Conservation (phyloP, 2,329 filamentous ascomycete genomes). For the Aulographum hederae region DNA sequence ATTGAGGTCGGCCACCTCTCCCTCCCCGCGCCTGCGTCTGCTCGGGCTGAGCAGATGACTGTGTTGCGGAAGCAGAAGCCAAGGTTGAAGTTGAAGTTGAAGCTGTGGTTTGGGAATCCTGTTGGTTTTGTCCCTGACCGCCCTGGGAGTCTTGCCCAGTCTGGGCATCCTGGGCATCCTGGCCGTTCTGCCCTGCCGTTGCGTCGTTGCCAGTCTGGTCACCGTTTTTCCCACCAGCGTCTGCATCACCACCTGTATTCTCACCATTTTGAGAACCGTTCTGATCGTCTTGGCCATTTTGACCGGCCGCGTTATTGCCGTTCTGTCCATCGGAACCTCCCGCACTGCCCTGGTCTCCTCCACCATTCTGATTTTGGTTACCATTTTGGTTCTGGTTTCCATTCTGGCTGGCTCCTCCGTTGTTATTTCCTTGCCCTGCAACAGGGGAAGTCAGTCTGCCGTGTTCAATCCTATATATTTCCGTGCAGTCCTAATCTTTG, state of each 20-base stretch:
- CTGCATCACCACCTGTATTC: conserved; percentile 1
- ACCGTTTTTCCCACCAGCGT: conserved; percentile 1
- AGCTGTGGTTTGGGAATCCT: background rate
- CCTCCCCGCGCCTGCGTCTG: background rate
- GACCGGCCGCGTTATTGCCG: conserved; percentile 1
- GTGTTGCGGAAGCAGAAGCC: no score
- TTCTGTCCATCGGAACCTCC: no score
- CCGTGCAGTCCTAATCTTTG: background rate
- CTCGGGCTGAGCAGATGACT: no score
- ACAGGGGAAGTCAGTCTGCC: background rate
- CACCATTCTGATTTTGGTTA: background rate
- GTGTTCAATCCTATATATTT: background rate
- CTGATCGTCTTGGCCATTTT: conserved; percentile 1
- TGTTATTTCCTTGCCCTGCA: background rate
- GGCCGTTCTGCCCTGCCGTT: background rate
- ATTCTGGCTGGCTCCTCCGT: background rate
- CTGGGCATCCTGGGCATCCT: background rate
- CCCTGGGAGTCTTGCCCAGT: no score
- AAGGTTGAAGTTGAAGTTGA: no score
- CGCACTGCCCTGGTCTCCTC: no score
- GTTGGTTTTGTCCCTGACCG: no score
- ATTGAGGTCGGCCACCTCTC: background rate
- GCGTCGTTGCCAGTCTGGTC: background rate
- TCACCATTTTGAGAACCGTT: no score
- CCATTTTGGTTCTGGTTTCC: conserved; percentile 3